A percentile compares a stretch with the other conserved stretches of the same genome.
Conservation (phyloP, 2,329 filamentous ascomycete species). For the Fusarium foetens region DNA sequence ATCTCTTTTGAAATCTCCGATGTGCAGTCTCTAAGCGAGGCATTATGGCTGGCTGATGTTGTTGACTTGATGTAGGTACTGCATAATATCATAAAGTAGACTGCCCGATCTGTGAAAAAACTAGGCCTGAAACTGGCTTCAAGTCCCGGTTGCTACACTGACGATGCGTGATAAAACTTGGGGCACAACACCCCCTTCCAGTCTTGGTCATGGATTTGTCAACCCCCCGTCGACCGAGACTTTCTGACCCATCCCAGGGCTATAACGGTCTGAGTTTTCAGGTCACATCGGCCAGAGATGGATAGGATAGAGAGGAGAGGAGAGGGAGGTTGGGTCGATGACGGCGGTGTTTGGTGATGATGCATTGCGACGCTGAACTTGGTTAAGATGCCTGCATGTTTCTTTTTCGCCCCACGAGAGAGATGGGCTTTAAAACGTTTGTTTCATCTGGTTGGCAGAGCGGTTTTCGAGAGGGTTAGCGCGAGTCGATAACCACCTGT, state of each 20-base stretch:
- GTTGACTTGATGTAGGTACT: constrained; percentile 29
- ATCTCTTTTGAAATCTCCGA: constrained; percentile 43
- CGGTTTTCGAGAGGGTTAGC: constrained; percentile 31
- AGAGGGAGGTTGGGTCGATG: constrained; percentile 29
- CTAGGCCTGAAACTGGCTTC: constrained; percentile 33
- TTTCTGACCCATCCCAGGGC: constrained; percentile 27
- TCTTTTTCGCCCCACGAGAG: constrained; percentile 32
- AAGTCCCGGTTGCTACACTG: constrained; percentile 34
- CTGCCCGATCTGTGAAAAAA: constrained; percentile 37
- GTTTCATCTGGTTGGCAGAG: constrained; percentile 44
- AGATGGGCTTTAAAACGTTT: constrained; percentile 35
- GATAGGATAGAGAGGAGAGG: not conserved
- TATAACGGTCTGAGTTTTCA: constrained; percentile 32
- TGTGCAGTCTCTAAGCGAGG: constrained; percentile 41
- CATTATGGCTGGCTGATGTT: constrained; percentile 21
- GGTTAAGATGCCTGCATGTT: constrained; percentile 30
- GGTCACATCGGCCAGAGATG: constrained; percentile 40
- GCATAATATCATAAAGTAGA: constrained; percentile 20
- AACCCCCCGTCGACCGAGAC: constrained; percentile 25
- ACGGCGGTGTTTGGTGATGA: constrained; percentile 31
- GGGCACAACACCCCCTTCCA: constrained; percentile 12
- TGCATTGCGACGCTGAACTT: constrained; percentile 42
- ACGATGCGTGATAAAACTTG: constrained; percentile 33
- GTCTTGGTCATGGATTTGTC: constrained; percentile 44
- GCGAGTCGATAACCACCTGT: constrained; percentile 40